These are phyloP conservation scores for Podospora pseudopauciseta DNA, from an alignment of 495 filamentous ascomycete genomes.

Conservation along the genomic window DNA sequence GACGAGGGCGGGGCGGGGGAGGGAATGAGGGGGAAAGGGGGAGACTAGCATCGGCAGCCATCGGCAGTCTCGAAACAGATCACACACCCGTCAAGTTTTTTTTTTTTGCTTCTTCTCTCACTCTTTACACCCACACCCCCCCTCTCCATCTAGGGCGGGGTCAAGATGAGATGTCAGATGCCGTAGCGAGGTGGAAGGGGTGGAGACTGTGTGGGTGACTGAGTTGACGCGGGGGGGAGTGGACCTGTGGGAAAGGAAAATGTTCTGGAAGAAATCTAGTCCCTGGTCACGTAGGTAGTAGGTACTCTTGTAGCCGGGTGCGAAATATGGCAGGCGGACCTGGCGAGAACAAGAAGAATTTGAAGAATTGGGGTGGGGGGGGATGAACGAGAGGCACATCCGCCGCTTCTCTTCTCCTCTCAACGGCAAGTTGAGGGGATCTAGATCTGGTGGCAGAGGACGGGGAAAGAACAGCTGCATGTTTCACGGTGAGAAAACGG, in stretches of 20 bases:
- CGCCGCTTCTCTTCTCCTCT: no score
- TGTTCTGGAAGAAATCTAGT: no score
- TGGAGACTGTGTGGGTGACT: neutral
- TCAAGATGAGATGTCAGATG: neutral
- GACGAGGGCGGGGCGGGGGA: neutral
- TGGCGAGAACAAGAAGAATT: no score
- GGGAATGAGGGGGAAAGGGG: no score
- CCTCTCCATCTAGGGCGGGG: neutral
- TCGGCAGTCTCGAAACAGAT: neutral
- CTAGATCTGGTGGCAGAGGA: neutral
- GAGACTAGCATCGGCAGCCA: neutral
- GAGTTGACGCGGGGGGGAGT: neutral
- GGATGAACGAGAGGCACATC: no score
- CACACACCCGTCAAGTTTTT: neutral
- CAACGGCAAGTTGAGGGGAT: no score
- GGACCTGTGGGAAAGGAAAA: no score
- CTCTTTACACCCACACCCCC: neutral
- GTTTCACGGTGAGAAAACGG: neutral
- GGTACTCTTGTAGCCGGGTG: no score
- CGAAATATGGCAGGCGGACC: no score
- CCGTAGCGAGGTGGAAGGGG: neutral
- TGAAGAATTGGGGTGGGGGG: no score
- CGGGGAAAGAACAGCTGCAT: neutral
- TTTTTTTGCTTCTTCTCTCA: neutral
- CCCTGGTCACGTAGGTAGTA: no score